Conservation (phyloP, 169 alveolate species). For the Cryptosporidium sp. region DNA sequence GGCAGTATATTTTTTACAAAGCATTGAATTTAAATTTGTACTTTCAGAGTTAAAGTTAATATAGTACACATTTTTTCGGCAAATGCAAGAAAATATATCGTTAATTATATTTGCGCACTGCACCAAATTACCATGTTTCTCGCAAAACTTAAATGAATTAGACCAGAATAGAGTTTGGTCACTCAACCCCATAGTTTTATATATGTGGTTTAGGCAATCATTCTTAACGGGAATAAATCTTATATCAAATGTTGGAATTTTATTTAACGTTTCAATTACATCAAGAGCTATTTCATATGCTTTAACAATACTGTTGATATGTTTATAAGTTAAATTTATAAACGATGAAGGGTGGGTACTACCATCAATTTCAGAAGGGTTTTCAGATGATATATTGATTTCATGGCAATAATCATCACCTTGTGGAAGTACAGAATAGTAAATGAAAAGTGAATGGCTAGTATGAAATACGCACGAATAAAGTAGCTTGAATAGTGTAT, state of each 20-base stretch:
- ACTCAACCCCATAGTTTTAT: constrained; percentile 26
- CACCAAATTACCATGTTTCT: constrained; percentile 29
- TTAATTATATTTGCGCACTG: constrained; percentile 40
- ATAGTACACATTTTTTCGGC: constrained; percentile 12
- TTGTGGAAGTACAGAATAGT: constrained; percentile 45
- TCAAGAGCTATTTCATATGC: constrained; percentile 75
- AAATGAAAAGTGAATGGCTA: constrained; percentile 40
- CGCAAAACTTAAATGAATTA: constrained; percentile 51
- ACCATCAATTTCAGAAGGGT: neutral
- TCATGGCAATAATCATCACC: neutral
- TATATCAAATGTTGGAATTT: constrained; percentile 69
- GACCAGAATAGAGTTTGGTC: constrained; percentile 3
- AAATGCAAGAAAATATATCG: constrained; percentile 36
- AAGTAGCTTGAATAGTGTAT: constrained; percentile 23
- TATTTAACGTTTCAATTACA: constrained; percentile 34
- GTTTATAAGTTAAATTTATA: constrained; percentile 30
- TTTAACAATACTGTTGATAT: constrained; percentile 47
- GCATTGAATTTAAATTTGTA: neutral
- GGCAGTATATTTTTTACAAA: neutral
- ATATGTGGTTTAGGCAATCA: constrained; percentile 53
- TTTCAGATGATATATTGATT: neutral
- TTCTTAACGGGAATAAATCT: constrained; percentile 56
- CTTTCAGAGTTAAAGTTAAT: constrained; percentile 9
- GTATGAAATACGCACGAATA: constrained; percentile 63
- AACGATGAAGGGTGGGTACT: neutral